Conservation (phyloP, 148 eudicot genomes). For the Amaranthus hypochondriacus region DNA sequence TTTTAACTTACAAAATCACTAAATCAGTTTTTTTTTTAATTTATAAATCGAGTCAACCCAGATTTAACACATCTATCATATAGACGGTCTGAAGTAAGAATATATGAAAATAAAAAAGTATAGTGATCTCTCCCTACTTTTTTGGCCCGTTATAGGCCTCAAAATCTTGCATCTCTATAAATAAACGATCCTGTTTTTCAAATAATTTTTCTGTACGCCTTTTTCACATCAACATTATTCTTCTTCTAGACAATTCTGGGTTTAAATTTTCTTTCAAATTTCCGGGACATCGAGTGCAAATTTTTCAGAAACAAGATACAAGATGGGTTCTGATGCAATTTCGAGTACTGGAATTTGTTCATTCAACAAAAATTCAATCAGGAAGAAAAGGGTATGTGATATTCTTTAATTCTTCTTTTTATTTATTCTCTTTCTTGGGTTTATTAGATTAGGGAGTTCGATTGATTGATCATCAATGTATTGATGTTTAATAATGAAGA, state of each 20-base stretch:
- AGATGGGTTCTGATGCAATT: conserved; percentile 37
- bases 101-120: background rate
- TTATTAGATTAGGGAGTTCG: too few relatives aligned
- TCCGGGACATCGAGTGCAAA: background rate
- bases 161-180: conserved; percentile 9
- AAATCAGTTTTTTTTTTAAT: background rate
- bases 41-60: too few relatives aligned
- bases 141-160: background rate
- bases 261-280: background rate
- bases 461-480: too few relatives aligned
- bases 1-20: background rate
- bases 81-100: background rate
- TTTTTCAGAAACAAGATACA: background rate
- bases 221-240: background rate
- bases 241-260: conserved; percentile 17
- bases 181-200: conserved; percentile 2
- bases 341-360: conserved; percentile 23
- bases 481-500: too few relatives aligned
- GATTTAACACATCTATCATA: too few relatives aligned
- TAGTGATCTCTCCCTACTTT: background rate
- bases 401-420: background rate
- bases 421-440: background rate
- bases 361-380: conserved; percentile 23
- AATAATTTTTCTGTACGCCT: background rate
- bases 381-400: conserved; percentile 33